Conservation (phyloP, 768 basidiomycete genomes). For the Paxillus involutus region DNA sequence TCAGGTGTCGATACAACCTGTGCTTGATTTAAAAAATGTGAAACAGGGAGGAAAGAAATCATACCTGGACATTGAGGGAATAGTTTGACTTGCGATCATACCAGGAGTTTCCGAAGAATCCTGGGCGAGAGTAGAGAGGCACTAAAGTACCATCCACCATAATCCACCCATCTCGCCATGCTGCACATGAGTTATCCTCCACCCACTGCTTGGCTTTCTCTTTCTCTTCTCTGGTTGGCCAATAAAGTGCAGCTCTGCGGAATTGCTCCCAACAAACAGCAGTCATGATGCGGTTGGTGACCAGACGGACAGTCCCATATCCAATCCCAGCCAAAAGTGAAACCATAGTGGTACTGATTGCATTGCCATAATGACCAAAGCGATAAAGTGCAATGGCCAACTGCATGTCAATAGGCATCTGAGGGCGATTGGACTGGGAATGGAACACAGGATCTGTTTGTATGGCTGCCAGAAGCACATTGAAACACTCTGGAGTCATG, state of each 20-base stretch:
- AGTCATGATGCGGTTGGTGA: too few relatives aligned
- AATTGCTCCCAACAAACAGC: too few relatives aligned
- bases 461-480: too few relatives aligned
- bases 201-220: too few relatives aligned
- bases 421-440: neutral
- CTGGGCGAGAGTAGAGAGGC: conserved; percentile 30
- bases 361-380: neutral
- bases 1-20: conserved; percentile 18
- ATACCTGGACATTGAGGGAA: conserved; percentile 25
- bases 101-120: conserved; percentile 32
- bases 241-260: too few relatives aligned
- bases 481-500: too few relatives aligned
- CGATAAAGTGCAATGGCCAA: neutral
- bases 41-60: neutral
- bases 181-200: too few relatives aligned
- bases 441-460: neutral
- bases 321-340: conserved; percentile 37
- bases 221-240: too few relatives aligned
- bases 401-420: neutral
- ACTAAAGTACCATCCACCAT: conserved; percentile 9
- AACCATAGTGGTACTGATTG: neutral
- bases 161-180: too few relatives aligned
- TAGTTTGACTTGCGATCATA: conserved; percentile 33
- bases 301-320: too few relatives aligned
- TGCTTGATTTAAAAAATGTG: conserved; percentile 1